Conservation (phyloP, 2,329 filamentous ascomycete genomes). For the Fusarium sp. region DNA sequence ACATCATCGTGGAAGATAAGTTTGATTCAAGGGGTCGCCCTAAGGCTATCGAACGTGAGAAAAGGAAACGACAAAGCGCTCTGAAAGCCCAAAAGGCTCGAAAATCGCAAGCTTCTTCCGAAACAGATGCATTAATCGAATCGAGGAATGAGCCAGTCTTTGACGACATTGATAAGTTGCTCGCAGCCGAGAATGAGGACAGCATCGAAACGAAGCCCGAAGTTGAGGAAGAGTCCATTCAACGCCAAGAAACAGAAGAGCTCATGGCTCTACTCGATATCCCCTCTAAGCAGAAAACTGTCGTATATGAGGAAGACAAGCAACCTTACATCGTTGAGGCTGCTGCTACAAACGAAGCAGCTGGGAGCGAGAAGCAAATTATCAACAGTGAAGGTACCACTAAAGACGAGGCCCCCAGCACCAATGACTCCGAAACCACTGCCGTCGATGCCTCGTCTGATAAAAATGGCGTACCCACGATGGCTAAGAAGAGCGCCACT, state of each 20-base stretch:
- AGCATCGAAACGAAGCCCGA: not conserved
- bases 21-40: conserved; percentile 24
- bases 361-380: not conserved
- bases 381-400: not conserved
- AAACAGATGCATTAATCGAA: not conserved
- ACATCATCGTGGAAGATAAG: conserved; percentile 38
- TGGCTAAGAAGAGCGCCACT: not conserved
- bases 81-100: not conserved
- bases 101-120: not conserved
- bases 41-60: conserved; percentile 14
- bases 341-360: not conserved
- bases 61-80: not conserved
- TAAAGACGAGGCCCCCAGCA: not conserved
- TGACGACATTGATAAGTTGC: conserved; percentile 12
- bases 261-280: conserved; percentile 14
- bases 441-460: not conserved
- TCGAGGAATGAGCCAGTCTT: not conserved
- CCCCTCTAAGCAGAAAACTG: not conserved
- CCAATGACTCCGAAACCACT: not conserved
- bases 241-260: not conserved
- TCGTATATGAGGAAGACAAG: not conserved
- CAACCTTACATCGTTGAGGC: not conserved
- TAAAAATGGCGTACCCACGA: not conserved
- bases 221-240: not conserved
- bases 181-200: not conserved